Evolutionary conservation across 177 flowering plant species (phyloP).

Genomic region (Vitis hybrid): DNA sequence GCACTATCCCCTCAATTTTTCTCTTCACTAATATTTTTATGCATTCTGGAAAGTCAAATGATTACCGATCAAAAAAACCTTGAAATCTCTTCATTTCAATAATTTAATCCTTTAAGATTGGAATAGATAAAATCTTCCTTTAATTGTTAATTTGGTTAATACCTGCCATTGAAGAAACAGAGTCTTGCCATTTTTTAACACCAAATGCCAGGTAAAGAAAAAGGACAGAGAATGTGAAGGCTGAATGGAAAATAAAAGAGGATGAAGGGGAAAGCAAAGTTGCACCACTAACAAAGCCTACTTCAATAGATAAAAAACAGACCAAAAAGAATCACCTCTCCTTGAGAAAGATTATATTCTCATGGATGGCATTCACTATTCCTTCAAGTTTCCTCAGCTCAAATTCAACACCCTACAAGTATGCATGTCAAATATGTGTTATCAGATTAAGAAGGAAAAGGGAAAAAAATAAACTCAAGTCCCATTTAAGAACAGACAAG

Average conservation of each 20-base stretch:
- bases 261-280: not conserved
- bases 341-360: constrained; percentile 49
- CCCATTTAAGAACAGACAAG: not conserved
- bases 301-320: not conserved
- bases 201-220: too few relatives aligned
- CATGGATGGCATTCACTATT: constrained; percentile 56
- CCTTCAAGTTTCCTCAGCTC: constrained; percentile 63
- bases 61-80: too few relatives aligned
- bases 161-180: too few relatives aligned
- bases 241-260: constrained; percentile 1
- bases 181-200: too few relatives aligned
- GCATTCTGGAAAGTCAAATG: too few relatives aligned
- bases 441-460: not conserved
- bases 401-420: constrained; percentile 57
- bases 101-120: too few relatives aligned
- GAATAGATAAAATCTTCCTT: too few relatives aligned
- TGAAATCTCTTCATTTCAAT: too few relatives aligned
- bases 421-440: not conserved
- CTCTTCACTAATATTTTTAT: too few relatives aligned
- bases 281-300: not conserved
- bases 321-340: constrained; percentile 30
- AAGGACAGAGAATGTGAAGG: not conserved
- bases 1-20: too few relatives aligned
- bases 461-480: not conserved
- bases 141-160: too few relatives aligned